Evolutionary conservation across 176 grass and related monocot genomes (phyloP), one percentile per base, ranked within the genome.

Genomic region (Tillandsia fasciculata): DNA sequence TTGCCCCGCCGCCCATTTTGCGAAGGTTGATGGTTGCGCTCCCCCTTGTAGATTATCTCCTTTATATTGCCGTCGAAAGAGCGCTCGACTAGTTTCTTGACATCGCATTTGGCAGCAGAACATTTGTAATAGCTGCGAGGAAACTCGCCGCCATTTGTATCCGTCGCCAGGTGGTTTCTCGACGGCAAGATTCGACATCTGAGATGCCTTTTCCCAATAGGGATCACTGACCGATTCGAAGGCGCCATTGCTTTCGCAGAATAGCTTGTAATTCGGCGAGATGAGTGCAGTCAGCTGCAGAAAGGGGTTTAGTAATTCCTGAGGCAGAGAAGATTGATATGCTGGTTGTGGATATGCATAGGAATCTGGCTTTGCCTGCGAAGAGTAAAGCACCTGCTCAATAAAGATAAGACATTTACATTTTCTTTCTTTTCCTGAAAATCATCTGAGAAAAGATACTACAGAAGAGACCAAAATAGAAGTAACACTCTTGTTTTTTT

Each of bases 121-220:
- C 87, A 90, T 81, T 89, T 87, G 81, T 87, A 95, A 76, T 95
- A 90, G 79, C 87, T 95, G 77, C 82, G 74, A 3, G 91, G 87
- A 64, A 78, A 95, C 81, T 90, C 85, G 51, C 83, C 78, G 70
- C 83, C 87, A 90, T 72, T 84, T 90, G 86, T 90, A 95, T 27
- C 91, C 91, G 69, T 90, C 91, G 42, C 90, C 85, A 14, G 66
- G 81, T 65, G 91, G 91, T 77, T 87, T 87, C 64, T 90, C 91
- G 53, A 95, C 72, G 0, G 59, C 53, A 33, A 33, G 29, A 33
- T 33, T 33, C 29, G 29, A 33, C 10, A 53, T 11, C 48, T 70
- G 26, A 80, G 76, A 42, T 57, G 75, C 10, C 54, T 47, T 59
- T 71, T 56, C 29, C 3, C 3, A 33, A 17, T 26, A 8, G 12